Percentiles rank a stretch among this genome's conserved stretches.
Evolutionary conservation across 2,329 filamentous ascomycete species (phyloP).

Genomic region (Tolypocladium ophioglossoides): DNA sequence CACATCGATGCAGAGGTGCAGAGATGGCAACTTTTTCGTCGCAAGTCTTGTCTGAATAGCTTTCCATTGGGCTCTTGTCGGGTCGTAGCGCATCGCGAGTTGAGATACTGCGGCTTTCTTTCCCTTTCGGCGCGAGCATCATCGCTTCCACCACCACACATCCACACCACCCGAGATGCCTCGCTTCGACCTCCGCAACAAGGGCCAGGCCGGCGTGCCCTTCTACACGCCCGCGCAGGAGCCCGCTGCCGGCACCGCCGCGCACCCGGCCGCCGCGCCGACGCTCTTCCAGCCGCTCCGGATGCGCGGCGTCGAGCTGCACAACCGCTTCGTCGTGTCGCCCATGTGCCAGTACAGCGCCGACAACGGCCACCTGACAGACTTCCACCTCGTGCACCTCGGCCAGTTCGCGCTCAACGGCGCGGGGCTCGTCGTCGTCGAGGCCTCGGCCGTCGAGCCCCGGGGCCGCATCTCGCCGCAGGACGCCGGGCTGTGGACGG

Average conservation of each 20-base stretch:
- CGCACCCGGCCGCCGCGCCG: slow-evolving; percentile 29
- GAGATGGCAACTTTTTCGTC: background rate
- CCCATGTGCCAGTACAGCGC: slow-evolving; percentile 54
- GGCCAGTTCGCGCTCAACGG: slow-evolving; percentile 70
- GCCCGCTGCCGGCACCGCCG: slow-evolving; percentile 38
- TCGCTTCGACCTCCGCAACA: slow-evolving; percentile 16
- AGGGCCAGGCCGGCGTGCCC: slow-evolving; percentile 32
- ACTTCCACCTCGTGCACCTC: slow-evolving; percentile 75
- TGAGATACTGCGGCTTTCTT: no score
- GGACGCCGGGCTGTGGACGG: slow-evolving; percentile 73
- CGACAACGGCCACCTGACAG: slow-evolving; percentile 56
- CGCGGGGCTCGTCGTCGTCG: slow-evolving; percentile 62
- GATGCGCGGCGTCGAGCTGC: slow-evolving; percentile 40
- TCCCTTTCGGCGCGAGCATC: no score
- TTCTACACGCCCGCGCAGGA: slow-evolving; percentile 45
- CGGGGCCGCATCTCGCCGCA: slow-evolving; percentile 77
- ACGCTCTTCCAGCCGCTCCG: slow-evolving; percentile 46
- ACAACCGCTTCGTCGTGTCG: slow-evolving; percentile 47
- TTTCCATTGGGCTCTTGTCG: background rate
- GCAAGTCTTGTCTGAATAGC: background rate
- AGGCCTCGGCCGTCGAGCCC: slow-evolving; percentile 65
- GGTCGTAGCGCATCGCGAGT: background rate
- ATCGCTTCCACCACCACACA: background rate
- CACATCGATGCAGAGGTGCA: background rate
- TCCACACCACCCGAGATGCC: background rate